Evolutionary conservation across 192 early-diverging fungal genomes (phyloP).

Genomic region (Entrophospora sp.): DNA sequence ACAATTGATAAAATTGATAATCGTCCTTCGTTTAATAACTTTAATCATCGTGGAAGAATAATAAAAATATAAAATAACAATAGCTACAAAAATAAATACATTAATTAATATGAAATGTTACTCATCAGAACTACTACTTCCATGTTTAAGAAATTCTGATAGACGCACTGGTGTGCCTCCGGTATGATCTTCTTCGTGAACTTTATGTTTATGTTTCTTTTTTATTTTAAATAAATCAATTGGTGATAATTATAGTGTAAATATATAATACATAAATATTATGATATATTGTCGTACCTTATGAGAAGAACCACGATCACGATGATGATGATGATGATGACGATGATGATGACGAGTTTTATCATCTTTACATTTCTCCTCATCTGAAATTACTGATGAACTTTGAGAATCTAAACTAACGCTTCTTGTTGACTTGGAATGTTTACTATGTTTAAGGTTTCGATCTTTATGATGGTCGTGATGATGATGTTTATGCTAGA

Average conservation of each 20-base stretch:
- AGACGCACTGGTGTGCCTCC: constrained; percentile 3
- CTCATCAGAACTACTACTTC: constrained; percentile 14
- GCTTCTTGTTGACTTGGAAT: too few relatives aligned
- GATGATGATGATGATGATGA: not conserved
- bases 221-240: not conserved
- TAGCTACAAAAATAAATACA: constrained; percentile 18
- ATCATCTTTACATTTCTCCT: not conserved
- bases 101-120: not conserved
- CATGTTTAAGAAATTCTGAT: constrained; percentile 7
- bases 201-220: constrained; percentile 5
- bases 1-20: constrained; percentile 53
- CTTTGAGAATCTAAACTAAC: too few relatives aligned
- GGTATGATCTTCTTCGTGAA: not conserved
- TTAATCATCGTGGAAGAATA: constrained; percentile 45
- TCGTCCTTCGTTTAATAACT: constrained; percentile 48
- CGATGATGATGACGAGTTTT: not conserved
- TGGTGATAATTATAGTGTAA: not conserved
- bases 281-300: not conserved
- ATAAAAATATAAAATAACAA: constrained; percentile 13
- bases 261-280: not conserved
- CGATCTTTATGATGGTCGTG: too few relatives aligned
- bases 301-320: not conserved
- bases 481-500: too few relatives aligned
- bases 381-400: too few relatives aligned
- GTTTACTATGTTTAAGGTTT: too few relatives aligned